phyloP scores from a whole-genome alignment of 2,329 filamentous ascomycete species.

The Raffaelea albimanens region DNA sequence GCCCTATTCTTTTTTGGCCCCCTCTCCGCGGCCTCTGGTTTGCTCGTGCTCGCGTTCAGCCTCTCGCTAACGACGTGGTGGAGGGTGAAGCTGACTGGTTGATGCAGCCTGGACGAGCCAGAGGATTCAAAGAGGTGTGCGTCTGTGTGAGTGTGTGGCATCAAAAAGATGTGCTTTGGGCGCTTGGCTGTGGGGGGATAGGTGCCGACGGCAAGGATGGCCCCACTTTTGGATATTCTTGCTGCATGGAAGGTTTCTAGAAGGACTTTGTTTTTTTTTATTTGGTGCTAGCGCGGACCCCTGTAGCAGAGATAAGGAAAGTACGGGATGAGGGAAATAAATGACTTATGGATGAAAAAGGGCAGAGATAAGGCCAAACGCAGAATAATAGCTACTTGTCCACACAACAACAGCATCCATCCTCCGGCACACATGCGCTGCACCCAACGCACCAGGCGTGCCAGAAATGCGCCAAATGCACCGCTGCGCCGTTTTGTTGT shows the following conservation, averaged over 20 bases:
- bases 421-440: neutral
- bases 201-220: neutral
- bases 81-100: too few species aligned
- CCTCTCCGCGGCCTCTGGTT: too few species aligned
- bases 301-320: neutral
- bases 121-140: neutral
- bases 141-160: neutral
- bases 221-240: neutral
- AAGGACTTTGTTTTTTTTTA: slow-evolving; percentile 5
- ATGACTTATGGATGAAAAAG: neutral
- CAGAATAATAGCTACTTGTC: neutral
- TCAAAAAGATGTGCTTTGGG: neutral
- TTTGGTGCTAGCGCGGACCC: too few species aligned
- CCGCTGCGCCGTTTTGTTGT: too few species aligned
- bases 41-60: too few species aligned
- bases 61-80: too few species aligned
- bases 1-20: too few species aligned
- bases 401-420: neutral
- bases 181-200: slow-evolving; percentile 1
- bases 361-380: neutral
- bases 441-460: too few species aligned
- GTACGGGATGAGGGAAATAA: slow-evolving; percentile 4
- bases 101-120: too few species aligned
- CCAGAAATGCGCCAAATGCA: too few species aligned
- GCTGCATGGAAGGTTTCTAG: slow-evolving; percentile 11